phyloP scores from a whole-genome alignment of 2,329 filamentous ascomycete species.

The Coniochaeta pulveracea region DNA sequence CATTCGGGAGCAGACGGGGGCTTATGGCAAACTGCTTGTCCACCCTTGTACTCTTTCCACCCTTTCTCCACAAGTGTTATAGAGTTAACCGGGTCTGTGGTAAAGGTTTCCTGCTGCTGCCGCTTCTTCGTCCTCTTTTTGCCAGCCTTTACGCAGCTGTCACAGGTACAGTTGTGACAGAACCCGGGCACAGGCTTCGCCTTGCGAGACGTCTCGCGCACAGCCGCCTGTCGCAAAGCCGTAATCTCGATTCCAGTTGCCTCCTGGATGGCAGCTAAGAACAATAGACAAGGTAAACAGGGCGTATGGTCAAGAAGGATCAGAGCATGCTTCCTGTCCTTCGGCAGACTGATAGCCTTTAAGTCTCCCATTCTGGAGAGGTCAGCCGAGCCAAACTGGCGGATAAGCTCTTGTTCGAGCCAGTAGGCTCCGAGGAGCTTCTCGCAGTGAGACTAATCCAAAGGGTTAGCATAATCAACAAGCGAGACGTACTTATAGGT shows the following conservation, averaged over 20 bases:
- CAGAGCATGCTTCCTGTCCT: not conserved
- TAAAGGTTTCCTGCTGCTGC: too few relatives aligned
- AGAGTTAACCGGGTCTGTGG: too few relatives aligned
- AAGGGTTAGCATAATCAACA: not conserved
- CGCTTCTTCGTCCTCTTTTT: not conserved
- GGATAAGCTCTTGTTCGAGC: constrained; percentile 6
- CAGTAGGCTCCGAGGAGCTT: constrained; percentile 9
- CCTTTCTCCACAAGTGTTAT: too few relatives aligned
- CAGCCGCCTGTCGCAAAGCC: not conserved
- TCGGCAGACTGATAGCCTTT: not conserved
- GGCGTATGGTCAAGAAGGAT: constrained; percentile 8
- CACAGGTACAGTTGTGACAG: not conserved
- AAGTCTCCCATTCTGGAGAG: constrained; percentile 6
- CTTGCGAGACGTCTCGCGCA: not conserved
- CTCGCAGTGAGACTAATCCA: constrained; percentile 8
- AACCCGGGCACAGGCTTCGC: not conserved
- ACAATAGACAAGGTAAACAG: constrained; percentile 4
- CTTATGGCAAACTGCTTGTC: too few relatives aligned
- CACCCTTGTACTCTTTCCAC: too few relatives aligned
- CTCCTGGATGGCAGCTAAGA: not conserved
- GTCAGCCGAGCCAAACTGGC: constrained; percentile 5
- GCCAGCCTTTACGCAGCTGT: not conserved
- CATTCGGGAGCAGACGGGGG: too few relatives aligned
- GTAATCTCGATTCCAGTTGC: not conserved
- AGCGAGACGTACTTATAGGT: too few relatives aligned